phyloP scores from a whole-genome alignment of 768 basidiomycete genomes.

The Boletus reticulatus region DNA sequence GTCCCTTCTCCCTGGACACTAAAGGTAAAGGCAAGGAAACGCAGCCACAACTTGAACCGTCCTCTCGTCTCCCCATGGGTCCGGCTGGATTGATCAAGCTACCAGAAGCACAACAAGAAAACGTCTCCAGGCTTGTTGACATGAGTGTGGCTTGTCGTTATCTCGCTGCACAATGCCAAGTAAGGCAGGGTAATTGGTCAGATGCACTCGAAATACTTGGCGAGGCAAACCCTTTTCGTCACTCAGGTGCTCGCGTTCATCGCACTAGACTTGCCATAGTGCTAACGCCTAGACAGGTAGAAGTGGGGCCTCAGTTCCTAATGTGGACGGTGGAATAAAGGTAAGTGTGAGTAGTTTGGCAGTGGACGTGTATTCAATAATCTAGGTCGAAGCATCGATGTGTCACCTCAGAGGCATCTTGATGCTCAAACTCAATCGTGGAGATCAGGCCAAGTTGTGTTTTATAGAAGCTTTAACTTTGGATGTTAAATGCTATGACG shows the following conservation, averaged over 20 bases:
- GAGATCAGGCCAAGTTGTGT: conserved; percentile 87
- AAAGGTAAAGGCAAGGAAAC: conserved; percentile 69
- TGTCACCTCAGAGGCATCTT: conserved; percentile 91
- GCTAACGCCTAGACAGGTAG: conserved; percentile 38
- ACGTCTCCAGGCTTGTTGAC: conserved; percentile 79
- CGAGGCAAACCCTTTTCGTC: conserved; percentile 85
- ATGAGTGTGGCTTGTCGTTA: conserved; percentile 96
- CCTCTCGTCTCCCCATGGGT: conserved; percentile 66
- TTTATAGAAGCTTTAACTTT: conserved; percentile 94
- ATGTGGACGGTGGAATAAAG: conserved; percentile 93
- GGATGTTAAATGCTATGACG: conserved; percentile 97
- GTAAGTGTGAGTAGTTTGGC: conserved; percentile 38
- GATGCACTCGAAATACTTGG: conserved; percentile 93
- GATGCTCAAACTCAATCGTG: conserved; percentile 91
- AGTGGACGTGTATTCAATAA: background rate
- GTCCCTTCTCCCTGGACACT: conserved; percentile 35
- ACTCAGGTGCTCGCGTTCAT: conserved; percentile 47
- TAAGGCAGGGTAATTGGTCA: conserved; percentile 87
- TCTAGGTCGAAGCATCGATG: conserved; percentile 96
- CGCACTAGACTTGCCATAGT: background rate
- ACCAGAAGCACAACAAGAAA: conserved; percentile 59
- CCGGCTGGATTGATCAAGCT: conserved; percentile 70
- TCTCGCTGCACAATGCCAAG: conserved; percentile 92
- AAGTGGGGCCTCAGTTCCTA: conserved; percentile 72
- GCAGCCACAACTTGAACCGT: conserved; percentile 34